These are phyloP conservation scores for Heteromeles arbutifolia DNA, from an alignment of 306 rosid species.

Conservation along the genomic window DNA sequence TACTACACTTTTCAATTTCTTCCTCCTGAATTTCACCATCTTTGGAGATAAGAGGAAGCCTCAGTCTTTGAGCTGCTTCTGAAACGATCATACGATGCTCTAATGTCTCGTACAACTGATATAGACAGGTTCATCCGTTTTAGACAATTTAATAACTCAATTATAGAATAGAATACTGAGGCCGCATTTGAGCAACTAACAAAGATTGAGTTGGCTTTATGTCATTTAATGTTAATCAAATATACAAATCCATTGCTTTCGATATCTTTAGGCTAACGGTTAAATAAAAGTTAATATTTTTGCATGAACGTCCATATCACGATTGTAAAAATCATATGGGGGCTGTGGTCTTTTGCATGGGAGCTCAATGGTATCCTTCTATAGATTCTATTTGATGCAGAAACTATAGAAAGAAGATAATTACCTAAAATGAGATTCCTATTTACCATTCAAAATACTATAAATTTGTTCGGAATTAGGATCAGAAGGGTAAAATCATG, in stretches of 20 bases:
- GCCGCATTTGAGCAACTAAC: not conserved
- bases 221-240: not conserved
- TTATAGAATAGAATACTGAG: not conserved
- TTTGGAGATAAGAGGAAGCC: conserved; percentile 90
- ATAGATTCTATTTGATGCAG: not conserved
- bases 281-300: not conserved
- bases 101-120: conserved; percentile 75
- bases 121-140: not conserved
- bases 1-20: conserved; percentile 80
- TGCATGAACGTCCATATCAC: not conserved
- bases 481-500: not conserved
- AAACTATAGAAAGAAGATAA: not conserved
- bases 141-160: not conserved
- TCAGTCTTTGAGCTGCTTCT: conserved; percentile 91
- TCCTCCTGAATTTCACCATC: conserved; percentile 91
- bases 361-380: not conserved
- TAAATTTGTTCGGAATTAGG: not conserved
- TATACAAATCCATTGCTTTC: not conserved
- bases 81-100: conserved; percentile 90
- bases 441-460: not conserved
- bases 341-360: not conserved
- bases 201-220: not conserved
- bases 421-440: not conserved
- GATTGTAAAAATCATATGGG: not conserved
- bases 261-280: not conserved